phyloP scores from a whole-genome alignment of 306 rosid genomes.

The Ochetophila trinervis region DNA sequence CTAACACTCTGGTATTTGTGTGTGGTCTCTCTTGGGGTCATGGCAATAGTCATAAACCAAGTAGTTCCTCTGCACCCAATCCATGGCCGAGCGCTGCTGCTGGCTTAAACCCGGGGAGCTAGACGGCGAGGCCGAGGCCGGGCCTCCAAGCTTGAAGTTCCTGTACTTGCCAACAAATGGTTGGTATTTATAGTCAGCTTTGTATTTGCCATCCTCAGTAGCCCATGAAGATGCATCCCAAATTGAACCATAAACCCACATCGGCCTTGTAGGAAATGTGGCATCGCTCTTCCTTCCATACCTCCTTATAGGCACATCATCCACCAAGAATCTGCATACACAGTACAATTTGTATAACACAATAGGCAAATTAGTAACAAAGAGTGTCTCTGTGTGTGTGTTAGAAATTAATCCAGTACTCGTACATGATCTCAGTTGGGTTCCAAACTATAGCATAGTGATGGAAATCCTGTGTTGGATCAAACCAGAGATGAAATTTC shows the following conservation, averaged over 20 bases:
- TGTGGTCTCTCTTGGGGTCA: constrained; percentile 73
- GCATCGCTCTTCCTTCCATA: constrained; percentile 66
- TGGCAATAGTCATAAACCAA: constrained; percentile 74
- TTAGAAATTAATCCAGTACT: neutral
- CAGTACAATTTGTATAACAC: too few relatives aligned
- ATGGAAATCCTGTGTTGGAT: constrained; percentile 81
- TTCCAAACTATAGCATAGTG: constrained; percentile 76
- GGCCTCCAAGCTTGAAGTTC: constrained; percentile 60
- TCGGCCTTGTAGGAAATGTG: constrained; percentile 70
- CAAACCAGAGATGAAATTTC: constrained; percentile 87
- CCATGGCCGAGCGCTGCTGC: constrained; percentile 55
- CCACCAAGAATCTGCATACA: constrained; percentile 81
- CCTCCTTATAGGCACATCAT: constrained; percentile 80
- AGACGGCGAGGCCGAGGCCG: constrained; percentile 28
- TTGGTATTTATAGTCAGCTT: constrained; percentile 71
- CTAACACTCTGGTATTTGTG: constrained; percentile 73
- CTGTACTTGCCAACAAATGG: constrained; percentile 72
- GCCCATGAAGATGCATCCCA: constrained; percentile 99
- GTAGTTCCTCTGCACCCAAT: constrained; percentile 66
- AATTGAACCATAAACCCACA: constrained; percentile 84
- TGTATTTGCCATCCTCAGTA: constrained; percentile 85
- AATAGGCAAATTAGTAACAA: neutral
- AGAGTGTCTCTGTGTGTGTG: neutral
- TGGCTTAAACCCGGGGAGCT: constrained; percentile 39
- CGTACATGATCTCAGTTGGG: constrained; percentile 75